phyloP scores from a whole-genome alignment of 352 stramenopile species.

The Globisporangium mamillatum region DNA sequence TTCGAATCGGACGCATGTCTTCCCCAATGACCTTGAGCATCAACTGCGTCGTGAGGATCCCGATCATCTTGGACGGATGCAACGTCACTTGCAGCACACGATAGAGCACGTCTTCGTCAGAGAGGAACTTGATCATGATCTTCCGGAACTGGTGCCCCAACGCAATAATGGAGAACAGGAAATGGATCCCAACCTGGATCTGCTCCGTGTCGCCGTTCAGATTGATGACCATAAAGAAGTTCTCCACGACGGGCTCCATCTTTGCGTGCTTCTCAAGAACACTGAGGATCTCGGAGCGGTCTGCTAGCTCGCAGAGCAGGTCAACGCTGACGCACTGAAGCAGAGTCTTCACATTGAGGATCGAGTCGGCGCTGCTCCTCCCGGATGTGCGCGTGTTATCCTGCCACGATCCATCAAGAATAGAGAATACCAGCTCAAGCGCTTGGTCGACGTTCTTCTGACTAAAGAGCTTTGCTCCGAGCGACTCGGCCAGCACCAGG shows the following conservation, averaged over 20 bases:
- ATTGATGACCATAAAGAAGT: slow-evolving; percentile 54
- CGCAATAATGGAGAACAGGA: slow-evolving; percentile 46
- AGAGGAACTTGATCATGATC: slow-evolving; percentile 43
- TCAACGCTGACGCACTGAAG: slow-evolving; percentile 64
- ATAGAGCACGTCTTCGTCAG: slow-evolving; percentile 60
- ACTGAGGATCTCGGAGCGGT: slow-evolving; percentile 50
- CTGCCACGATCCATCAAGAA: slow-evolving; percentile 59
- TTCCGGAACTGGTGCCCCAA: slow-evolving; percentile 69
- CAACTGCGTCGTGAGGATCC: slow-evolving; percentile 45
- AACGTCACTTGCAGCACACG: slow-evolving; percentile 65
- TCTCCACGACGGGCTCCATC: slow-evolving; percentile 46
- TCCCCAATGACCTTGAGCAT: slow-evolving; percentile 63
- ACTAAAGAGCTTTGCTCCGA: slow-evolving; percentile 81
- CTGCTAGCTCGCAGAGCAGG: slow-evolving; percentile 61
- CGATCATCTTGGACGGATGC: slow-evolving; percentile 65
- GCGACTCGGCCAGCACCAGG: slow-evolving; percentile 64
- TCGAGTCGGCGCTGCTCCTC: slow-evolving; percentile 18
- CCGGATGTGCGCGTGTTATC: slow-evolving; percentile 18
- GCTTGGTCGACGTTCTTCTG: slow-evolving; percentile 78
- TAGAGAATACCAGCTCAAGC: slow-evolving; percentile 67
- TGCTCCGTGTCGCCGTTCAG: slow-evolving; percentile 62
- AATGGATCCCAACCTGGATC: slow-evolving; percentile 58
- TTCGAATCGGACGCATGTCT: slow-evolving; percentile 45
- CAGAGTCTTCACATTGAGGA: slow-evolving; percentile 34
- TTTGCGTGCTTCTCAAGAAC: slow-evolving; percentile 54